Conservation (phyloP, 768 basidiomycete species). For the Russula brevipes region DNA sequence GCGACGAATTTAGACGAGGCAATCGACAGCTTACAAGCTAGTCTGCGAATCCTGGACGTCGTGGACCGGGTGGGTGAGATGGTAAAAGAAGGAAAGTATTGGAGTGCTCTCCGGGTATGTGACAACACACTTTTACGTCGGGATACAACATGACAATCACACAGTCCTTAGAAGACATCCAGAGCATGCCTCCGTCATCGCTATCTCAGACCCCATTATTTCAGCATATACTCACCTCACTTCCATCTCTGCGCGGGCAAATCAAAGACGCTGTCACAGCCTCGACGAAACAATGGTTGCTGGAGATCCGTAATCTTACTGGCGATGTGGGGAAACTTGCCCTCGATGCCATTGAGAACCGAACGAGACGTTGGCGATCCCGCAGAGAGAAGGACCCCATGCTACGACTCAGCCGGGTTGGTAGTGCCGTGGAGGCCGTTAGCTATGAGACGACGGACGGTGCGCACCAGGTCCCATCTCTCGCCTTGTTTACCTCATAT, state of each 20-base stretch:
- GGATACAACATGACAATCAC: conserved; percentile 26
- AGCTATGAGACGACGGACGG: conserved; percentile 93
- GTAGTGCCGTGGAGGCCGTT: conserved; percentile 88
- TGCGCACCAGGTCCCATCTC: conserved; percentile 39
- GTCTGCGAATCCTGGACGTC: conserved; percentile 86
- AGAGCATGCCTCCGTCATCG: conserved; percentile 81
- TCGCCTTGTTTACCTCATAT: conserved; percentile 18
- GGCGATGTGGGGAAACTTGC: conserved; percentile 82
- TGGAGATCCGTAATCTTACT: conserved; percentile 88
- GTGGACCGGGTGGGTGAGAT: conserved; percentile 89
- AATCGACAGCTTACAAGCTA: conserved; percentile 92
- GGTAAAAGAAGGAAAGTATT: conserved; percentile 91
- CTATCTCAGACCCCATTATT: conserved; percentile 92
- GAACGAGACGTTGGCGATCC: conserved; percentile 76
- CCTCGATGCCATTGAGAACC: conserved; percentile 81
- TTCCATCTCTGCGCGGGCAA: conserved; percentile 83
- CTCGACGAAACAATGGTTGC: conserved; percentile 93
- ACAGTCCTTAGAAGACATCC: conserved; percentile 93
- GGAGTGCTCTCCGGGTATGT: conserved; percentile 92
- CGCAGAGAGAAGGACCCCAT: conserved; percentile 82
- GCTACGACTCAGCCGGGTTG: conserved; percentile 69
- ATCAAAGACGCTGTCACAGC: conserved; percentile 93
- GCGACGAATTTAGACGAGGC: conserved; percentile 94
- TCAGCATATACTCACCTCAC: conserved; percentile 82
- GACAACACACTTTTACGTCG: conserved; percentile 25